phyloP scores from a whole-genome alignment of 2,329 filamentous ascomycete genomes.

The Scleromitrula shiraiana region DNA sequence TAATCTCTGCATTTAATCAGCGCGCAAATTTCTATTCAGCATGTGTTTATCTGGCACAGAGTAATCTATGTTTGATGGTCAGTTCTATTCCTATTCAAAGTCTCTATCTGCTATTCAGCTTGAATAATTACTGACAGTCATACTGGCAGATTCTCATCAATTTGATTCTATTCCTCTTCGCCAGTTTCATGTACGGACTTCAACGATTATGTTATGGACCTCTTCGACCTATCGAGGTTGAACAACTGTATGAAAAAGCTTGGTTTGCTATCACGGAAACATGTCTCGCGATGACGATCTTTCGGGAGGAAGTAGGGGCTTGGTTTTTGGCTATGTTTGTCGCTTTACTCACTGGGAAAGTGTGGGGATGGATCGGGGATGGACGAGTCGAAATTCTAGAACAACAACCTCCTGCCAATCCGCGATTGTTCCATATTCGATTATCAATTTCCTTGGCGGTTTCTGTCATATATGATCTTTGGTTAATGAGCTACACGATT shows the following conservation, averaged over 20 bases:
- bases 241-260: slow-evolving; percentile 93
- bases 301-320: slow-evolving; percentile 86
- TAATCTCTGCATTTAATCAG: slow-evolving; percentile 88
- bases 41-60: slow-evolving; percentile 93
- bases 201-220: slow-evolving; percentile 87
- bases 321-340: slow-evolving; percentile 98
- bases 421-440: slow-evolving; percentile 76
- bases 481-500: slow-evolving; percentile 74
- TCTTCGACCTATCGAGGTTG: slow-evolving; percentile 86
- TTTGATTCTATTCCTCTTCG: slow-evolving; percentile 73
- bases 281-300: slow-evolving; percentile 95
- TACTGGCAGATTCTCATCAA: slow-evolving; percentile 75
- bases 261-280: slow-evolving; percentile 99
- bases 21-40: slow-evolving; percentile 97
- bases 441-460: slow-evolving; percentile 71
- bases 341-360: slow-evolving; percentile 81
- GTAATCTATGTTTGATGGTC: slow-evolving; percentile 90
- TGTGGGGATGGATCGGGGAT: slow-evolving; percentile 98
- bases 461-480: slow-evolving; percentile 71
- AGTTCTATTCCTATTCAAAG: slow-evolving; percentile 22
- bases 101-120: not conserved
- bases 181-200: slow-evolving; percentile 74
- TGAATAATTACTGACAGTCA: slow-evolving; percentile 7
- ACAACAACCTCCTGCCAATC: slow-evolving; percentile 88
- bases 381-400: slow-evolving; percentile 90